Conservation (phyloP, 2,329 filamentous ascomycete species). For the Fusarium praegraminearum region DNA sequence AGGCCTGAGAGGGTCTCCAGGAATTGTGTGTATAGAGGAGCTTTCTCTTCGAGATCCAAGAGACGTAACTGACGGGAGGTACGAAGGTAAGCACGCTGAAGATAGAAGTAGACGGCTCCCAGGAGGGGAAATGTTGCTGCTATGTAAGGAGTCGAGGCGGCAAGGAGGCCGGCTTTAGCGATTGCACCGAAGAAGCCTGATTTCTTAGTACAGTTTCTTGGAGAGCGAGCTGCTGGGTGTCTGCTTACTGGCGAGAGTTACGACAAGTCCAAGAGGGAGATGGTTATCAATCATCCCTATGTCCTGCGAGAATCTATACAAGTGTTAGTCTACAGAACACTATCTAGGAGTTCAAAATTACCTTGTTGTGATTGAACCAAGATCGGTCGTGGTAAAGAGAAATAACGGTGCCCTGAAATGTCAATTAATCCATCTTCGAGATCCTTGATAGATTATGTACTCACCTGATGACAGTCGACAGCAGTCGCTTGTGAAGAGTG, state of each 20-base stretch:
- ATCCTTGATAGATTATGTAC: accelerated
- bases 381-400: constrained; percentile 56
- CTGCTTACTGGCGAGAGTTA: constrained; percentile 53
- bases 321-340: background rate
- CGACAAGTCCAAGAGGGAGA: constrained; percentile 53
- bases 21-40: constrained; percentile 56
- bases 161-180: constrained; percentile 44
- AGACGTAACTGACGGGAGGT: constrained; percentile 59
- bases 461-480: constrained; percentile 43
- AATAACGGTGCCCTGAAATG: constrained; percentile 53
- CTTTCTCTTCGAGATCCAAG: constrained; percentile 58
- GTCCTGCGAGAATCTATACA: constrained; percentile 57
- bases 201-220: constrained; percentile 2
- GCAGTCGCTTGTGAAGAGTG: constrained; percentile 42
- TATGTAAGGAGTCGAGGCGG: constrained; percentile 48
- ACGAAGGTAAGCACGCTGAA: constrained; percentile 57
- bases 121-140: constrained; percentile 59
- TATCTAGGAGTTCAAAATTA: constrained; percentile 11
- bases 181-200: constrained; percentile 52
- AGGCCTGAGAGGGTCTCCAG: constrained; percentile 62
- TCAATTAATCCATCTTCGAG: constrained; percentile 16
- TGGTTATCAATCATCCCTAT: constrained; percentile 59
- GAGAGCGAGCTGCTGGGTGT: background rate
- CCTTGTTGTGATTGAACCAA: constrained; percentile 57
- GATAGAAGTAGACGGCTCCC: constrained; percentile 56